phyloP scores from a whole-genome alignment of 139 green algal genomes.

The Chlamydomonas schloesseri region DNA sequence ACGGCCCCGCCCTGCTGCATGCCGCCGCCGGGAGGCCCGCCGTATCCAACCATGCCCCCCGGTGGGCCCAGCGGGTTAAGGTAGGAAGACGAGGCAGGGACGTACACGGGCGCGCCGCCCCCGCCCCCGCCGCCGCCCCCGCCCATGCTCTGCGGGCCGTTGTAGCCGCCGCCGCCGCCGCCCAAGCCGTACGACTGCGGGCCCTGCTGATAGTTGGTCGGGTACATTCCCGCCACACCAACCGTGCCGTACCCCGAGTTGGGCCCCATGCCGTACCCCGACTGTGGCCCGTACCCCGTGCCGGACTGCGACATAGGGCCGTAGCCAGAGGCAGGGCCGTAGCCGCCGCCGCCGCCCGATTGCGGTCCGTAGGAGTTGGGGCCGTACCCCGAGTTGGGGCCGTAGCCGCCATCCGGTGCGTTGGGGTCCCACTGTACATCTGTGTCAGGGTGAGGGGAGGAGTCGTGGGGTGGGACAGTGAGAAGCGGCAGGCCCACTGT shows the following conservation, averaged over 20 bases:
- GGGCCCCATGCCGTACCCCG: background rate
- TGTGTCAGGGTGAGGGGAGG: background rate
- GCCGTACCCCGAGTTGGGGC: background rate
- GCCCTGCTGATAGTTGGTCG: background rate
- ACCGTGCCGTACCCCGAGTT: slow-evolving; percentile 32
- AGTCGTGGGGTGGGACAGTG: too few species aligned
- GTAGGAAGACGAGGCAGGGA: background rate
- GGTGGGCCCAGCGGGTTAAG: background rate
- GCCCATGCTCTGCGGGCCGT: background rate
- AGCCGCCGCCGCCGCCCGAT: background rate
- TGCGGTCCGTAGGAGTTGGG: slow-evolving; percentile 25
- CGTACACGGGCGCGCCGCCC: background rate
- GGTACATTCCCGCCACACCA: slow-evolving; percentile 19
- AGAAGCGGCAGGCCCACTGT: too few species aligned
- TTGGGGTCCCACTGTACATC: slow-evolving; percentile 9
- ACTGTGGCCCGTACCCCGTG: slow-evolving; percentile 3
- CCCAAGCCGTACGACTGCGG: slow-evolving; percentile 34
- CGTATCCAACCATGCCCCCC: too few species aligned
- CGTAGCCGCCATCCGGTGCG: background rate
- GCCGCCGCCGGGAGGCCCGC: too few species aligned
- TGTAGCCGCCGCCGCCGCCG: background rate
- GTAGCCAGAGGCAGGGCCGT: slow-evolving; percentile 19
- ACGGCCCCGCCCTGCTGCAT: background rate
- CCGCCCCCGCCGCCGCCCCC: background rate
- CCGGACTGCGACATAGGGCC: background rate